Evolutionary conservation across 78 protist species (phyloP), one percentile per base, ranked within the genome.

Genomic region (Parvularia atlantis): DNA sequence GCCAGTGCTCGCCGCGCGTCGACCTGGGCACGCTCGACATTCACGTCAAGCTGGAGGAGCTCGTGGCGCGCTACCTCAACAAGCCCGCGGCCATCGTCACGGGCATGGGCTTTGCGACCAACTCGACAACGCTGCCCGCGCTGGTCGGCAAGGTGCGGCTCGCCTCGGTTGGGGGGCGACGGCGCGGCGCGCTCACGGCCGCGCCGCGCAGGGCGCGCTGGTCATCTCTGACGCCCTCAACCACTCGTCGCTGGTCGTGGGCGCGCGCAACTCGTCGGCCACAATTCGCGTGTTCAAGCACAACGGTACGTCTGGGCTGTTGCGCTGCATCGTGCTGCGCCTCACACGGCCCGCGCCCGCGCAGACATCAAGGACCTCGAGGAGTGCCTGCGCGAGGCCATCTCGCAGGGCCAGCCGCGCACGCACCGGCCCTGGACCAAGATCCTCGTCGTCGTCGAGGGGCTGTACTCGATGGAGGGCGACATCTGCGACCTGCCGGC

Each of bases 71-170:
- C 1, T 97, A 93, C 36, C 41, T 94, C 41, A 94, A 95, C 28
- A 81, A 81, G 63, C 50, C 37, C 52, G 69, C 17, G 0, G 93
- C 98, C 0, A 22, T 94, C n/a, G 85, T 89, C 14, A 31, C 76
- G 56, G 95, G 93, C 37, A 94, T 95, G 98, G 99, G 99, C 43
- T 97, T 88, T 58, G 99, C 98, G 16, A 97, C 99, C 66, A 97
- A 97, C 80, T 77, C 94, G 37, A 92, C 96, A 3, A 60, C 69
- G 52, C 56, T 97, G 33, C 97, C 98, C 19, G 77, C 86, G 17
- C 71, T 94, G 22, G 78, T 81, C 57, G 76, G 75, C 43, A 73
- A 76, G 83, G 62, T n/a, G n/a, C n/a, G n/a, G n/a, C n/a, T n/a
- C n/a, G n/a, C n/a, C n/a, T n/a, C n/a, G n/a, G n/a, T n/a, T n/a